Percentiles rank a stretch among this genome's conserved stretches.
Conservation (phyloP, 2,329 filamentous ascomycete genomes). For the Pezicula rhizophila region DNA sequence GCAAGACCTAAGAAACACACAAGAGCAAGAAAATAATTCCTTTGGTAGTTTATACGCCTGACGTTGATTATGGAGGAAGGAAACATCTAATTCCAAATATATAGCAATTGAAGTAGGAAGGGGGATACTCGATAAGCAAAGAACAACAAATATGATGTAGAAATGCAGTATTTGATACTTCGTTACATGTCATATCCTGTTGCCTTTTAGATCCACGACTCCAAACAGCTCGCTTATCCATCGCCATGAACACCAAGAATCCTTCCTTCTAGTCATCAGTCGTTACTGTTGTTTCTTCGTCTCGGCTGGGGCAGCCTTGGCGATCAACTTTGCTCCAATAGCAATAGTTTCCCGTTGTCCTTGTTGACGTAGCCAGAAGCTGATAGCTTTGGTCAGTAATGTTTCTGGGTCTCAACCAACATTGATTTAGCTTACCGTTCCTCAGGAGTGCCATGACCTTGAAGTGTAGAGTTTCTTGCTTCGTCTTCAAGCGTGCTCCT, state of each 20-base stretch:
- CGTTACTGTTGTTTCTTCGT: slow-evolving; percentile 15
- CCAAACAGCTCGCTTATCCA: neutral
- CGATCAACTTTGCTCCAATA: slow-evolving; percentile 49
- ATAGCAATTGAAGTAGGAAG: too few relatives aligned
- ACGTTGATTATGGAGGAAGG: too few relatives aligned
- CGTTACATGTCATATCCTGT: too few relatives aligned
- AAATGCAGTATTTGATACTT: too few relatives aligned
- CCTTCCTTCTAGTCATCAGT: neutral
- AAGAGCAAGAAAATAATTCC: too few relatives aligned
- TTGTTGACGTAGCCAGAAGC: slow-evolving; percentile 58
- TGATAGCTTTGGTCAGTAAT: slow-evolving; percentile 25
- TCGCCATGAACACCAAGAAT: neutral
- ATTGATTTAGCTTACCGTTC: slow-evolving; percentile 30
- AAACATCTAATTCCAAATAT: too few relatives aligned
- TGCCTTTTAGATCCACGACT: too few relatives aligned
- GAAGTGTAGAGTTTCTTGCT: slow-evolving; percentile 43
- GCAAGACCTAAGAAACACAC: too few relatives aligned
- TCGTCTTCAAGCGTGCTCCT: slow-evolving; percentile 59
- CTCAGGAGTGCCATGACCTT: slow-evolving; percentile 44
- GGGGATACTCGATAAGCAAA: too few relatives aligned
- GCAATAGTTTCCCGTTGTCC: slow-evolving; percentile 52
- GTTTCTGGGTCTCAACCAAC: neutral
- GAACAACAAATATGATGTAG: too few relatives aligned
- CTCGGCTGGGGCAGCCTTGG: slow-evolving; percentile 27
- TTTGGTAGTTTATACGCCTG: too few relatives aligned